phyloP scores from a whole-genome alignment of 2,329 filamentous ascomycete genomes.

The Penicillium carneum region DNA sequence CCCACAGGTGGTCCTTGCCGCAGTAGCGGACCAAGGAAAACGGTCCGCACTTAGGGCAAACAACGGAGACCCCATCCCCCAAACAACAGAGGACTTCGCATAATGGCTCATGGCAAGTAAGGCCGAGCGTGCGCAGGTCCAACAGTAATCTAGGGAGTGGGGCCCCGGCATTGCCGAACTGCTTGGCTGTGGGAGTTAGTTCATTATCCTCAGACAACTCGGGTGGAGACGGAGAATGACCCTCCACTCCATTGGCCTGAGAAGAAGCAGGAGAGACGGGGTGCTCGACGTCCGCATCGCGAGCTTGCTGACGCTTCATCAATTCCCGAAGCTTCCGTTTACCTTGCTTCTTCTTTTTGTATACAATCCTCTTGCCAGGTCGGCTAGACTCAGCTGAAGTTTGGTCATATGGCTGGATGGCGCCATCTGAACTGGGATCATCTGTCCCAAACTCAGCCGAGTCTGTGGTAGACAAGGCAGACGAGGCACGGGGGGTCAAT shows the following conservation, averaged over 20 bases:
- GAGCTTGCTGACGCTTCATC: neutral
- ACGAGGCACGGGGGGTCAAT: neutral
- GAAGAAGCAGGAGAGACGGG: neutral
- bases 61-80: constrained; percentile 42
- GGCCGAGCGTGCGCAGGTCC: neutral
- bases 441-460: neutral
- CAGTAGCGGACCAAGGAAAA: constrained; percentile 51
- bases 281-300: neutral
- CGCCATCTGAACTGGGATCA: neutral
- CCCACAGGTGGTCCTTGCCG: constrained; percentile 45
- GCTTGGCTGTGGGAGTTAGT: constrained; percentile 6
- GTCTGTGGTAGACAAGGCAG: neutral
- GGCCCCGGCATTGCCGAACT: neutral
- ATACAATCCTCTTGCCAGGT: neutral
- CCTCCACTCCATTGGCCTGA: constrained; percentile 1
- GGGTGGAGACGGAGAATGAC: constrained; percentile 6
- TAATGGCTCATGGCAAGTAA: constrained; percentile 34
- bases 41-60: constrained; percentile 53
- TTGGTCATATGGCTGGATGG: constrained; percentile 4
- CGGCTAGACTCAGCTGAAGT: constrained; percentile 2
- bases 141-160: neutral
- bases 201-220: constrained; percentile 6
- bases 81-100: constrained; percentile 44
- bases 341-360: neutral
- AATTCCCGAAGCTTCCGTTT: neutral